Evolutionary conservation across 108 stramenopile genomes (phyloP).

Genomic region (Cyclotella choctawhatcheeana): DNA sequence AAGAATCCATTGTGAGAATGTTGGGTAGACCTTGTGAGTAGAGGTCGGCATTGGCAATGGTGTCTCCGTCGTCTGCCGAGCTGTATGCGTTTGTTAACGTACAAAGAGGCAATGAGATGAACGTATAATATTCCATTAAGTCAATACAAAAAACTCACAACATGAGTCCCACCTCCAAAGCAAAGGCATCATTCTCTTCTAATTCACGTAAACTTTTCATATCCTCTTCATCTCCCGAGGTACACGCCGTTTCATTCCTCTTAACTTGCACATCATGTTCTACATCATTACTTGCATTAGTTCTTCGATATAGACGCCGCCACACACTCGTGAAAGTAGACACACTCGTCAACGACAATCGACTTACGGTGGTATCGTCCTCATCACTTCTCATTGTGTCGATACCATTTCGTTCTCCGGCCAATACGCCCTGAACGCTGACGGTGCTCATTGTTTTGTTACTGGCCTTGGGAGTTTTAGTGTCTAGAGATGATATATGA

Average conservation of each 20-base stretch:
- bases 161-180: slow-evolving; percentile 49
- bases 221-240: neutral
- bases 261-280: neutral
- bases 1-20: slow-evolving; percentile 27
- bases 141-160: slow-evolving; percentile 29
- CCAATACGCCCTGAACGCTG: neutral
- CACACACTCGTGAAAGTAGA: neutral
- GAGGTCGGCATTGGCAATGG: slow-evolving; percentile 30
- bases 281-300: neutral
- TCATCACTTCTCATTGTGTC: neutral
- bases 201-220: slow-evolving; percentile 29
- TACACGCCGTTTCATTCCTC: neutral
- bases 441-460: neutral
- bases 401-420: neutral
- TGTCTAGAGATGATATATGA: neutral
- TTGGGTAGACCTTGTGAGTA: slow-evolving; percentile 24
- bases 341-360: neutral
- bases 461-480: neutral
- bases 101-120: neutral
- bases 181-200: slow-evolving; percentile 47
- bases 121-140: neutral
- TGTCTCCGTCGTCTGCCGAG: slow-evolving; percentile 52
- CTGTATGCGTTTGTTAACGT: neutral
- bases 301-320: neutral
- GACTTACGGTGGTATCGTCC: neutral